These are phyloP conservation scores for Xerocomellus chrysenteron DNA, from an alignment of 768 basidiomycete species.

Conservation along the genomic window DNA sequence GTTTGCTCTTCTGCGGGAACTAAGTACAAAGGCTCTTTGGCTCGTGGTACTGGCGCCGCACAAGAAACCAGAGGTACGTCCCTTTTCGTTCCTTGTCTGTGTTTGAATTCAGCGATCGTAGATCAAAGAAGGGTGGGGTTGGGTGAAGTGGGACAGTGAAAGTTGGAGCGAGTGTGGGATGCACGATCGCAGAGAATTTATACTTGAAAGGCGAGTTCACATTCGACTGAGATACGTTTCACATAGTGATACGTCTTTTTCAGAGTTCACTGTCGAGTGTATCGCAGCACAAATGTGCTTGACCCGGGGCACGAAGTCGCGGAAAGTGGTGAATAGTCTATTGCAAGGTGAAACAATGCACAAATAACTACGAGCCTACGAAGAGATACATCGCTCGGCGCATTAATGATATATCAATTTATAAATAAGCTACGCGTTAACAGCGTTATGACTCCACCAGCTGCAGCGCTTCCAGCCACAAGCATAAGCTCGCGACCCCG, in stretches of 20 bases:
- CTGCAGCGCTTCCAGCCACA: constrained; percentile 29
- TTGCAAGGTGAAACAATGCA: neutral
- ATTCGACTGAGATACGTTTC: neutral
- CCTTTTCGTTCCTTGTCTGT: neutral
- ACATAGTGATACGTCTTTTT: neutral
- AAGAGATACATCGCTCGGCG: neutral
- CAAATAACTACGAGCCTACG: neutral
- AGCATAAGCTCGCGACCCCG: constrained; percentile 25
- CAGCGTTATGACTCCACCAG: constrained; percentile 27
- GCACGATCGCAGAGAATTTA: constrained; percentile 42
- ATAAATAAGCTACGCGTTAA: constrained; percentile 20
- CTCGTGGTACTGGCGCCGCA: constrained; percentile 71
- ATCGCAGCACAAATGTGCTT: constrained; percentile 22
- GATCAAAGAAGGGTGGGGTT: constrained; percentile 70
- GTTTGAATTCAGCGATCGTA: constrained; percentile 19
- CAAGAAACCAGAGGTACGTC: constrained; percentile 67
- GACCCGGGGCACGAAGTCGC: neutral
- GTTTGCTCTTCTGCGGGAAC: constrained; percentile 62
- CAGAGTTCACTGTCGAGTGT: constrained; percentile 33
- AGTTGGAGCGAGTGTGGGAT: constrained; percentile 44
- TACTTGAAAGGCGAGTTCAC: constrained; percentile 45
- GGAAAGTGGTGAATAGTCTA: constrained; percentile 2
- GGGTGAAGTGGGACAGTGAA: constrained; percentile 59
- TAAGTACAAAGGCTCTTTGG: constrained; percentile 62
- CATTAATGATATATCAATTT: constrained; percentile 12